phyloP scores from a whole-genome alignment of 2,329 filamentous ascomycete genomes.

The Nemania serpens region DNA sequence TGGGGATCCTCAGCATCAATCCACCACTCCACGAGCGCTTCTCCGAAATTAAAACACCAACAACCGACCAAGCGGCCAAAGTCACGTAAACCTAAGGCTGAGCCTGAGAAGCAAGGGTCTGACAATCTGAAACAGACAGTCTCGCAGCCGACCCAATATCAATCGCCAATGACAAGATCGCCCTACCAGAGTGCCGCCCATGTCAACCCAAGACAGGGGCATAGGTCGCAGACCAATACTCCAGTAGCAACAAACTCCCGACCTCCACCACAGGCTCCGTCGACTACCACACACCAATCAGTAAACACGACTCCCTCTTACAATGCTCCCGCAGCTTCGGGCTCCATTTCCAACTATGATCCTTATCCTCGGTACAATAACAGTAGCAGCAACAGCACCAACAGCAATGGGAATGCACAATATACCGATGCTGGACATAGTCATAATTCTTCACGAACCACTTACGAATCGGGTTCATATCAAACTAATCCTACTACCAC shows the following conservation, averaged over 20 bases:
- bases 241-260: slow-evolving; percentile 34
- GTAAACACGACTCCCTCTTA: slow-evolving; percentile 37
- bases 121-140: slow-evolving; percentile 33
- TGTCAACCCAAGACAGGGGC: slow-evolving; percentile 35
- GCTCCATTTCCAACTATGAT: slow-evolving; percentile 36
- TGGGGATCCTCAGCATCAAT: slow-evolving; percentile 32
- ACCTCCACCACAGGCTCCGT: slow-evolving; percentile 36
- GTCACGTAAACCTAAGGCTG: slow-evolving; percentile 32
- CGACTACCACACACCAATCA: slow-evolving; percentile 32
- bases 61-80: slow-evolving; percentile 32
- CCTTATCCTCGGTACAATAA: slow-evolving; percentile 41
- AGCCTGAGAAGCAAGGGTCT: slow-evolving; percentile 29
- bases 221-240: slow-evolving; percentile 38
- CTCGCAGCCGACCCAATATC: slow-evolving; percentile 36
- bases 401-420: slow-evolving; percentile 27
- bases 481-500: slow-evolving; percentile 32
- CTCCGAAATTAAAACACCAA: slow-evolving; percentile 31
- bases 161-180: slow-evolving; percentile 37
- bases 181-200: slow-evolving; percentile 37
- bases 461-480: slow-evolving; percentile 39
- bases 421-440: slow-evolving; percentile 32
- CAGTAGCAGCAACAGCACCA: slow-evolving; percentile 17
- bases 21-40: slow-evolving; percentile 24
- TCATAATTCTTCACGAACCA: slow-evolving; percentile 33
- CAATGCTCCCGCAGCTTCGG: slow-evolving; percentile 33